phyloP scores from a whole-genome alignment of 1,139 yeast species.

The Candida dubliniensis region DNA sequence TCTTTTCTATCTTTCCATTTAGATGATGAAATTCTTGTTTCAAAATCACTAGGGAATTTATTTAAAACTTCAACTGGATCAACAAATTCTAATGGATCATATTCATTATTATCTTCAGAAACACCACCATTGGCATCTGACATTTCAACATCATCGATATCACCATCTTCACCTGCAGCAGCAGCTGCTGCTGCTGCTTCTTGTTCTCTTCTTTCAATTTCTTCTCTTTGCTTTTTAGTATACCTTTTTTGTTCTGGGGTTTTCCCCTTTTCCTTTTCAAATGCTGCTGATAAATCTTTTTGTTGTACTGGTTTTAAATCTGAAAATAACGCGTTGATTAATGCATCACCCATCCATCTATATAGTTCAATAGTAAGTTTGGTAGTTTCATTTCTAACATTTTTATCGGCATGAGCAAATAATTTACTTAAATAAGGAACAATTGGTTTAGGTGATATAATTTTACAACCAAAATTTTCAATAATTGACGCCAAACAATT shows the following conservation, averaged over 20 bases:
- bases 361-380: slow-evolving; percentile 68
- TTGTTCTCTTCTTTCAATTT: slow-evolving; percentile 20
- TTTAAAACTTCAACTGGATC: slow-evolving; percentile 59
- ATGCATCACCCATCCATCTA: slow-evolving; percentile 71
- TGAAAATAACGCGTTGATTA: slow-evolving; percentile 61
- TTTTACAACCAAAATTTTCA: slow-evolving; percentile 67
- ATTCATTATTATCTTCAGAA: slow-evolving; percentile 23
- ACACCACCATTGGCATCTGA: slow-evolving; percentile 19
- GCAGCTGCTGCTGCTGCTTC: slow-evolving; percentile 19
- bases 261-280: slow-evolving; percentile 50
- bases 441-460: slow-evolving; percentile 60
- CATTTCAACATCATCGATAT: slow-evolving; percentile 46
- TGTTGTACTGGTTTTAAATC: slow-evolving; percentile 90
- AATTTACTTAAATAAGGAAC: slow-evolving; percentile 64
- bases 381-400: slow-evolving; percentile 79
- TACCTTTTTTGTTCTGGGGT: slow-evolving; percentile 56
- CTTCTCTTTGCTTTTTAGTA: slow-evolving; percentile 50
- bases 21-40: slow-evolving; percentile 53
- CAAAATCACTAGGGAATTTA: slow-evolving; percentile 65
- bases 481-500: slow-evolving; percentile 58
- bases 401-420: slow-evolving; percentile 84
- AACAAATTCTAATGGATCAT: slow-evolving; percentile 40
- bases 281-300: slow-evolving; percentile 75
- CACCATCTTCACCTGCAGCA: slow-evolving; percentile 15
- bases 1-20: slow-evolving; percentile 95